Evolutionary conservation across 257 asterid species (phyloP), one percentile per base, ranked within the genome.

Genomic region (Misopates orontium): DNA sequence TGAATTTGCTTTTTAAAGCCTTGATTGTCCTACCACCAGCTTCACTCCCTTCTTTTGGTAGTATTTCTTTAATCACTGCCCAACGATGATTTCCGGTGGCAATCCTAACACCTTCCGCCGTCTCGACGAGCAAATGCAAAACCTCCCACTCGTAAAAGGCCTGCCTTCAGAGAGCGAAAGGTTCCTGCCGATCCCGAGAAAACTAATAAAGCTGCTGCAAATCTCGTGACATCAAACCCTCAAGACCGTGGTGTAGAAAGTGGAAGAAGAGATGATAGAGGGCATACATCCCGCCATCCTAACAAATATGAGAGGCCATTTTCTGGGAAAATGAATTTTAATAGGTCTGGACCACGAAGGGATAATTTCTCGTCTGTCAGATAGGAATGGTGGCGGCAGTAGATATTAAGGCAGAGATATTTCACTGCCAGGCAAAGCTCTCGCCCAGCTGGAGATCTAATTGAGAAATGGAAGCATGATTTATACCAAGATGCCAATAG

Each of bases 391-490:
- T 44, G 69, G 67, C 20, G 32, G 66, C 51, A 63, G 67, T 66
- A 67, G 79, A 65, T 69, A 66, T 62, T 69, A 77, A 66, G 87
- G 84, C 58, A 66, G 92, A 70, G 93, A 87, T 56, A 52, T 63
- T 75, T 82, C 45, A 20, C 62, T 36, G 73, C 79, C 36, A 73
- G 83, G 75, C 87, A 71, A 70, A 84, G 75, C 12, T 62, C 79
- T 47, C 82, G 59, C 31, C 79, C 84, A 21, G 69, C 58, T 18
- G 83, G 87, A 40, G 87, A 73, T 14, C 80, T 73, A 75, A 85
- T 60, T 70, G 95, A 85, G 56, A 89, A 87, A 84, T 92, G 98
- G 98, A 89, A 89, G 73, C 98, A 92, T 66, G 98, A 92, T 74
- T 94, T 89, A 58, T 92, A 75, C 49, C 73, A 78, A 21, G 91